Evolutionary conservation across 176 grass and related monocot species (phyloP), one percentile per base, ranked within the genome.

Genomic region (Microstegium vimineum): DNA sequence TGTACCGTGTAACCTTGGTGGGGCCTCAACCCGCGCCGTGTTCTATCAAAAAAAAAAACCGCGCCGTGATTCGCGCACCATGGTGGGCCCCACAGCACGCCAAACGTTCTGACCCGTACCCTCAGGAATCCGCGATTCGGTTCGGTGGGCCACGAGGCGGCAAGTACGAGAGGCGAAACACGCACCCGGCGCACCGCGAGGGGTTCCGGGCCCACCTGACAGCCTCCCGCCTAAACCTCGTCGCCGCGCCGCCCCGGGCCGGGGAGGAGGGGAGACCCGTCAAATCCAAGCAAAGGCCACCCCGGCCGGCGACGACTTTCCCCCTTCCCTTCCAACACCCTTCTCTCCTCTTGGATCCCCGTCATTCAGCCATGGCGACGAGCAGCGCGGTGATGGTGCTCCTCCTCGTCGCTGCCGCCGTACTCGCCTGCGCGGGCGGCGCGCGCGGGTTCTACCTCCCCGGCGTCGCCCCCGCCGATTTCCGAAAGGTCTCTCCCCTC

Each of bases 381-480:
- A 64, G 45, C 47, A 22, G 36, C 71, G 64, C 1, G 38, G 47
- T 2, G 76, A 41, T 52, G 28, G 25, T 15, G 38, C 56, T 59
- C 46, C 10, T 82, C 73, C 10, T 84, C 36, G 5, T 34, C n/a
- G n/a, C 47, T 22, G 11, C 73, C 22, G 60, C 69, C 36, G 41
- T 90, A 33, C 61, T 76, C 66, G 40, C 13, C 61, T 18, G 18
- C 85, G 79, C 74, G 62, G 56, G n/a, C 60, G 8, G 40, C 37
- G 86, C 56, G 26, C 52, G 74, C 15, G 81, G 81, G 76, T 97
- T 97, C 86, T 97, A 94, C 87, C 90, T 97, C 60, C 94, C 92
- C 62, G 92, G 92, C 82, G 94, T 97, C 56, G 92, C 87, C 28
- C 94, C 94, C 14, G 76, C 82, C 52, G 92, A 94, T 83, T 97